Evolutionary conservation across 1,284 basidiomycete species (phyloP).

Genomic region (Apiotrichum sp.): DNA sequence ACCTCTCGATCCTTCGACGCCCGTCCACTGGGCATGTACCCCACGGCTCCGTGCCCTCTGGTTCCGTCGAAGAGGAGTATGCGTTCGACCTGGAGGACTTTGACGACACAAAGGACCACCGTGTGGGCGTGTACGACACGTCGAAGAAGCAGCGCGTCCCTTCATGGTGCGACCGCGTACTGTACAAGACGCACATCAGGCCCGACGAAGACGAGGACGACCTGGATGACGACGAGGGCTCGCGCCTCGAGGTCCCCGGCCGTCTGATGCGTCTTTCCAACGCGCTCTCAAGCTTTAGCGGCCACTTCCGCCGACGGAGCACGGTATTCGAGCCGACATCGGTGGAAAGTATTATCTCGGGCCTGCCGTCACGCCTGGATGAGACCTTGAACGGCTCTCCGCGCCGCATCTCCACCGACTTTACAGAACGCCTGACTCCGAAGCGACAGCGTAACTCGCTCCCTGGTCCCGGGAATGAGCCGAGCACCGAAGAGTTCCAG

Average conservation of each 20-base stretch:
- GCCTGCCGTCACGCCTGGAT: background rate
- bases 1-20: background rate
- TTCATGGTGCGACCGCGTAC: constrained; percentile 49
- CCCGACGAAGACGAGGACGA: constrained; percentile 20
- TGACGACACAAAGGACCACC: constrained; percentile 32
- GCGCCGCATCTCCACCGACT: too few species aligned
- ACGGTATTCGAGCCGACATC: background rate
- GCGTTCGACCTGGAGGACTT: constrained; percentile 11
- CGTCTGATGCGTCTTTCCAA: constrained; percentile 27
- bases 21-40: background rate
- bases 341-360: background rate
- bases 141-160: constrained; percentile 52
- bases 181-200: constrained; percentile 44
- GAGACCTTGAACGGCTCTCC: too few species aligned
- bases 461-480: too few species aligned
- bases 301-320: constrained; percentile 24
- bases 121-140: constrained; percentile 50
- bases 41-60: background rate
- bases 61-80: background rate
- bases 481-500: background rate
- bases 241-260: background rate
- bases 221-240: constrained; percentile 5
- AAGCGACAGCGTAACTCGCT: too few species aligned
- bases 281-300: constrained; percentile 30
- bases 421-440: too few species aligned